Evolutionary conservation across 1,139 yeast species (phyloP).

Genomic region (Diutina neorugosa): DNA sequence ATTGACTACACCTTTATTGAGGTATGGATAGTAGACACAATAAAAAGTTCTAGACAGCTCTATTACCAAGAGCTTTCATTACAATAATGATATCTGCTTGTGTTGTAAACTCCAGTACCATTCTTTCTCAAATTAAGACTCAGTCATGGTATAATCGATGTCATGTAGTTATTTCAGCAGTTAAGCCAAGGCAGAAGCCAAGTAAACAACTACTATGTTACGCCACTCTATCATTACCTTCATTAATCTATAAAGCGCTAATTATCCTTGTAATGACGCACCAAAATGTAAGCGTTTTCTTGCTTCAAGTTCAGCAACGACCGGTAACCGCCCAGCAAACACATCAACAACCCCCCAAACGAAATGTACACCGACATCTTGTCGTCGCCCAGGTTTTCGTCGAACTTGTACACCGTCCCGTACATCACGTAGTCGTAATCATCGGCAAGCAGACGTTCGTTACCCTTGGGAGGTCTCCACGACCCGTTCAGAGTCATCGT

Average conservation of each 20-base stretch:
- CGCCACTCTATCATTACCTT: not conserved
- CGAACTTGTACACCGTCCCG: conserved; percentile 95
- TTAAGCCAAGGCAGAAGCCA: no score
- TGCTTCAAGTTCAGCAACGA: conserved; percentile 81
- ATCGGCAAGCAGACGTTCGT: conserved; percentile 81
- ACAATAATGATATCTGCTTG: no score
- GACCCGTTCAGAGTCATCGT: conserved; percentile 52
- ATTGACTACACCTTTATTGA: no score
- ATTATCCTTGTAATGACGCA: conserved; percentile 54
- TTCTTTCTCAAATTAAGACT: no score
- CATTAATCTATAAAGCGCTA: conserved; percentile 8
- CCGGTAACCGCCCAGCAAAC: conserved; percentile 92
- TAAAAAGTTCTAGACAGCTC: no score
- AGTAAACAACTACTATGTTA: no score
- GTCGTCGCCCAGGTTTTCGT: conserved; percentile 68
- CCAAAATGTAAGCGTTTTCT: conserved; percentile 83
- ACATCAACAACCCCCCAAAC: conserved; percentile 89
- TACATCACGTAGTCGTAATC: conserved; percentile 98
- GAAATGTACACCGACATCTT: conserved; percentile 82
- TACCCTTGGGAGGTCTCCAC: conserved; percentile 88
- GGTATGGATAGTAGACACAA: no score
- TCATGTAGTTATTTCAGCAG: no score
- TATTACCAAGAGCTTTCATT: no score
- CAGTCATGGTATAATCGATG: no score
- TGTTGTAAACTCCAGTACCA: no score